Base-by-base conservation (phyloP, 1,284 basidiomycete genomes). In the Leucoagaricus sp. region DNA sequence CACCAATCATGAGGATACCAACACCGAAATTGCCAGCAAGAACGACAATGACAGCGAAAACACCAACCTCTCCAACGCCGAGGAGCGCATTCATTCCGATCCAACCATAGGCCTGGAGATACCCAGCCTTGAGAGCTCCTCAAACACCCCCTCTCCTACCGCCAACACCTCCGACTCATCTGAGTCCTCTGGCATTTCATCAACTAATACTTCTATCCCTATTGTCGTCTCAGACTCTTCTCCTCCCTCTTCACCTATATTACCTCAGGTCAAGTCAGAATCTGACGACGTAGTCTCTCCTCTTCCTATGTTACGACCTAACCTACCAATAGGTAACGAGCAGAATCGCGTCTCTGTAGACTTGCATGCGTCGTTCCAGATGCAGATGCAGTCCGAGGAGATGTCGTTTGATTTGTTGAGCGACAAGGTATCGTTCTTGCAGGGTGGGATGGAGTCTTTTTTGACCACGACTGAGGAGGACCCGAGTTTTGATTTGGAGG, bases 351-450 rank as follows among this genome's bases (percentile, higher is more conserved):
- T 67, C 23, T 86, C 84, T 2, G 72, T 83, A n/a, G 84, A 86
- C 64, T 71, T 85, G 17, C 77, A 84, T 29, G 69, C 79, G 3
- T 83, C 83, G 0, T 84, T 86, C 67, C 78, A 78, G 42, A 64
- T 84, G 44, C 82, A 85, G 48, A 69, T 86, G 54, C 74, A 77
- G 53, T 80, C 76, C 6, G 72, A 72, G n/a, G 84, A 85, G 8
- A 72, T 77, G 57, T 83, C 81, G 25, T 86, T 86, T 61, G 84
- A 87, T 64, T 64, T 86, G 48, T 63, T 87, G 56, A 86, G 85
- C 62, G 85, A 86, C 67, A 81, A 79, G 59, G 78, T 86, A 45
- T 84, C 83, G 1, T 82, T 86, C 64, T 73, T 84, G 9, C 67
- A 63, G 40, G 64, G 61, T 53, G 69, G 66, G n/a, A 62, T 65